Evolutionary conservation across 2,329 filamentous ascomycete genomes (phyloP).

Genomic region (Fusarium sp.): DNA sequence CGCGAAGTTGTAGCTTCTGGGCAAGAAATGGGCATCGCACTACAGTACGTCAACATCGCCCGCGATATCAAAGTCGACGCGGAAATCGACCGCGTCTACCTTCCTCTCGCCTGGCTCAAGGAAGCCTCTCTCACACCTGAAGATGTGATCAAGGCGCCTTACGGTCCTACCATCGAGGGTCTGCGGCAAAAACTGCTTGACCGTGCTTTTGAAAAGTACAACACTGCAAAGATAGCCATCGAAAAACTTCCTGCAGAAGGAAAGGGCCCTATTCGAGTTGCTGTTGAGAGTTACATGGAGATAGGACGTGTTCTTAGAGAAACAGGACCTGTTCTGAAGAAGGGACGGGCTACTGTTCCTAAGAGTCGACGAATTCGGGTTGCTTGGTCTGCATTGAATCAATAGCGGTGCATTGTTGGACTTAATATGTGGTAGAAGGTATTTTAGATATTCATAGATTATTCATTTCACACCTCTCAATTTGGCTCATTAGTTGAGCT

Average conservation of each 20-base stretch:
- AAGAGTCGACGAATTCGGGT: conserved; percentile 62
- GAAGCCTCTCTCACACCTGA: conserved; percentile 65
- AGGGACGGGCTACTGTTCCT: conserved; percentile 57
- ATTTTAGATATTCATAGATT: conserved; percentile 23
- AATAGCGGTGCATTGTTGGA: background rate
- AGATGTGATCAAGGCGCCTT: conserved; percentile 64
- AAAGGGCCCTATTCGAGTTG: conserved; percentile 72
- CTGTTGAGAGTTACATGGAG: conserved; percentile 81
- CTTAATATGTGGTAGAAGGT: background rate
- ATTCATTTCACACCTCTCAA: background rate
- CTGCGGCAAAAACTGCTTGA: conserved; percentile 67
- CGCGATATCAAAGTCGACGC: conserved; percentile 78
- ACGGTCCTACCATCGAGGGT: conserved; percentile 50
- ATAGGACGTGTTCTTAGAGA: conserved; percentile 72
- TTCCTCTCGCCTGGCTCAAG: conserved; percentile 72
- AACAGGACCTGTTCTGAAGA: conserved; percentile 52
- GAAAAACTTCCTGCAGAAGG: conserved; percentile 69
- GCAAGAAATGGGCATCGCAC: conserved; percentile 74
- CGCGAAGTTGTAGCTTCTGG: conserved; percentile 64
- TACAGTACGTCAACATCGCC: conserved; percentile 83
- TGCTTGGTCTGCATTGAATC: conserved; percentile 65
- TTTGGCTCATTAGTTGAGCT: background rate
- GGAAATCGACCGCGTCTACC: conserved; percentile 72
- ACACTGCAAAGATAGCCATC: conserved; percentile 65
- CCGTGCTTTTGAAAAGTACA: conserved; percentile 70